Base-by-base conservation (phyloP, 2,329 filamentous ascomycete genomes). In the Trichophyton benhamiae region DNA sequence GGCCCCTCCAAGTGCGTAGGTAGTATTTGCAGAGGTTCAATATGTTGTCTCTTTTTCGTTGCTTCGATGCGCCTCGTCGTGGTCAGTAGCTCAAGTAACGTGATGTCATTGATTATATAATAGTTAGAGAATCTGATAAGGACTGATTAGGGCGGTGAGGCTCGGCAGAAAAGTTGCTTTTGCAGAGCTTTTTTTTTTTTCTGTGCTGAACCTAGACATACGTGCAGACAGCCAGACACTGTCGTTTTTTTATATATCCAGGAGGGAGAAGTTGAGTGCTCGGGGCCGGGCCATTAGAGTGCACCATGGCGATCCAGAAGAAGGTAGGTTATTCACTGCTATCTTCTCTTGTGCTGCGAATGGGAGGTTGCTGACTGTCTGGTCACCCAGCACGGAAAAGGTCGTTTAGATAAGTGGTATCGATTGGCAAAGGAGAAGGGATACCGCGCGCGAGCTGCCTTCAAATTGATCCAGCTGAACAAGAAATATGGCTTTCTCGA, bases 401-500 rank as follows among this genome's bases (percentile, higher is more conserved):
- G 92, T 76, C 91, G 92, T 83, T 82, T 96, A 71, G 94, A 99
- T 77, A 96, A 97, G 77, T 97, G 91, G 89, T 99, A 97, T 78
- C 92, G 91, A 74, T 86, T 97, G 70, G 94, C 94, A 64, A 99
- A 99, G 77, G 94, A 99, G 75, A 97, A 96, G 76, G 94, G 94
- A 65, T 99, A 96, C 73, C 83, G 94, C 70, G 92, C 94, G 64
- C 84, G 94, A 82, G 91, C 94, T 68, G 91, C 94, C 61, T 97
- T 97, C 83, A 99, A 99, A 79, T 79, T 99, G 68, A 92, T 99
- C 68, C 92, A 99, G 75, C 80, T 99, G 69, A 99, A 99, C 79
- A 96, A 97, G 78, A 97, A 96, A 74, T 99, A 95, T 87, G 89
- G 90, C 67, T 99, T 99, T 76, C 80, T 99, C 68, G 91, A 97